Evolutionary conservation across 345 rosid genomes (phyloP).

Genomic region (Sisymbrium irio): DNA sequence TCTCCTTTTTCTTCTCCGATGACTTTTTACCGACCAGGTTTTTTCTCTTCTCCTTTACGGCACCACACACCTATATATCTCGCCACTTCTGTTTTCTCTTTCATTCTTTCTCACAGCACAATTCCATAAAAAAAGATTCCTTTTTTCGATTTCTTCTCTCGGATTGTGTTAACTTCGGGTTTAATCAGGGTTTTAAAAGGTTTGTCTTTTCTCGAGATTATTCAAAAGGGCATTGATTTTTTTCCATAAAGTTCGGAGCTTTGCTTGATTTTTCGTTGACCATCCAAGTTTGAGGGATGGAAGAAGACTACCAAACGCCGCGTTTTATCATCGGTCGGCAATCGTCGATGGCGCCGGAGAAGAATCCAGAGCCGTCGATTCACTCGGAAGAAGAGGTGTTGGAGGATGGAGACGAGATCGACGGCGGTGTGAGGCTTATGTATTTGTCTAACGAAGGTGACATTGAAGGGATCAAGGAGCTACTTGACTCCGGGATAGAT

Average conservation of each 20-base stretch:
- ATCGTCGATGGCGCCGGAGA: constrained; percentile 67
- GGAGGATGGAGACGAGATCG: constrained; percentile 46
- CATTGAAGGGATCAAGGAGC: constrained; percentile 65
- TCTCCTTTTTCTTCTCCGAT: neutral
- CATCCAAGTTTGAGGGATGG: constrained; percentile 42
- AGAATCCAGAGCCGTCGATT: constrained; percentile 39
- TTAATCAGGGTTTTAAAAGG: constrained; percentile 5
- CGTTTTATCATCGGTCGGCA: constrained; percentile 59
- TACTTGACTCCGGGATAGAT: constrained; percentile 62
- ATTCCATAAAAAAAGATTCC: neutral
- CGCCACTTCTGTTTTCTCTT: neutral
- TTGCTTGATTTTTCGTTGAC: constrained; percentile 15
- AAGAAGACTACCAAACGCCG: constrained; percentile 41
- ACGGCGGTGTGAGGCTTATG: constrained; percentile 63
- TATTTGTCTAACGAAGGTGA: constrained; percentile 70
- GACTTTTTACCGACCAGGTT: constrained; percentile 26
- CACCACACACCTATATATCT: constrained; percentile 25
- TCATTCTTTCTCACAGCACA: neutral
- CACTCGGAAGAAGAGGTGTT: constrained; percentile 39
- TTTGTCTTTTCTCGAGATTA: neutral
- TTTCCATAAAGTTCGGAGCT: constrained; percentile 1
- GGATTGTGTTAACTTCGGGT: neutral
- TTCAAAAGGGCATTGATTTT: neutral
- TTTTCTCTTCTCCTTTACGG: constrained; percentile 27
- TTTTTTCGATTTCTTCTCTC: neutral